These are phyloP conservation scores for Gaeumannomyces sp. DNA, from an alignment of 2,329 filamentous ascomycete genomes.

Conservation along the genomic window DNA sequence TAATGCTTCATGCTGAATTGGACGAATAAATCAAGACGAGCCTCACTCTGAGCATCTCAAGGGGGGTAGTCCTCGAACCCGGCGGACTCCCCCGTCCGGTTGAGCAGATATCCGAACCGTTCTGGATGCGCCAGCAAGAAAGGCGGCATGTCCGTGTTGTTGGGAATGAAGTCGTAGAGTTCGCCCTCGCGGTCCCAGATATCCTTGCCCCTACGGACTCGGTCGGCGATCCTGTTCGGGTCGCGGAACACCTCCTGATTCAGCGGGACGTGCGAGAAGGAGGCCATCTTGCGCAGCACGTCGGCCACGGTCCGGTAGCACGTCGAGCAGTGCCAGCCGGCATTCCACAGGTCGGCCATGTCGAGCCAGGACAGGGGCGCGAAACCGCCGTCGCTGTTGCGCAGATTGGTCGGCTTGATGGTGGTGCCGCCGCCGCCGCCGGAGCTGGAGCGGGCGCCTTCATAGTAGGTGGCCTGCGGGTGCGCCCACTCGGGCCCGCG, in stretches of 20 bases:
- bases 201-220: constrained; percentile 46
- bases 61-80: constrained; percentile 41
- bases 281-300: constrained; percentile 48
- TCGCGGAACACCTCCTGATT: constrained; percentile 44
- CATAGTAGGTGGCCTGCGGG: constrained; percentile 54
- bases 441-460: constrained; percentile 23
- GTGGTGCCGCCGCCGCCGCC: constrained; percentile 28
- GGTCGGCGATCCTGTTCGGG: constrained; percentile 39
- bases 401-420: constrained; percentile 46
- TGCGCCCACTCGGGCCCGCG: constrained; percentile 44
- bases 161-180: constrained; percentile 40
- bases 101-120: constrained; percentile 38
- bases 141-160: constrained; percentile 47
- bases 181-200: constrained; percentile 46
- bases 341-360: constrained; percentile 39
- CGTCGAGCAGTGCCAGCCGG: constrained; percentile 56
- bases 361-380: constrained; percentile 33
- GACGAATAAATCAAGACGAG: neutral
- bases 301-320: constrained; percentile 53
- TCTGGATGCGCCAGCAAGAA: constrained; percentile 34
- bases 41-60: neutral
- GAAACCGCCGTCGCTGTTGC: constrained; percentile 38
- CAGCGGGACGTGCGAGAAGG: constrained; percentile 49
- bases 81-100: constrained; percentile 38
- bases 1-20: neutral